Evolutionary conservation across 163 green algal species (phyloP), one percentile per base, ranked within the genome.

Genomic region (Prototheca cutis): DNA sequence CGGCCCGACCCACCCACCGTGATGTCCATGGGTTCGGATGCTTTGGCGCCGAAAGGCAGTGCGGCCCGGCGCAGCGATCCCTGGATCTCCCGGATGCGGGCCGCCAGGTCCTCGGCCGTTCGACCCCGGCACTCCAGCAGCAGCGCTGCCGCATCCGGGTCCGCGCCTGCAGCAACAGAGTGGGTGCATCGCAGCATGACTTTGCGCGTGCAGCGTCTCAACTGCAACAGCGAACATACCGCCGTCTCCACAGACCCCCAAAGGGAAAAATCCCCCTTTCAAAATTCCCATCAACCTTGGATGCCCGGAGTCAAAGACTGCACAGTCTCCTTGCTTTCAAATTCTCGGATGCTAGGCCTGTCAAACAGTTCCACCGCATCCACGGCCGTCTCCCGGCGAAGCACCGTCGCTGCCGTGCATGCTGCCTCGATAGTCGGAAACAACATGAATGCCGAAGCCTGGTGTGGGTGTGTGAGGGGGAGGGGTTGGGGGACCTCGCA

Each of bases 361-460:
- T 98, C 91, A 75, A 98, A 98, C 48, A 98, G 79, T 84, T 98
- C 91, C 52, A 96, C 89, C 13, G 89, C 89, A 63, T 97, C 89
- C 21, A 96, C 88, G 0, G 73, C 72, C 1, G 90, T 96, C 70
- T 93, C 70, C 25, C 84, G 71, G 21, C 90, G 73, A 59, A 97
- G 84, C 48, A 95, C 78, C 53, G 62, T 53, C 23, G 75, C 74
- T 25, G 63, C 77, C 47, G 45, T 40, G 63, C 77, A 84, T 34
- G 77, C 77, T 7, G 65, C 27, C 30, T 58, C 24, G 19, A 61
- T 33, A 4, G 39, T 40, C 13, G 87, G 87, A 74, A 98, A 98
- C 57, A 98, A 77, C 42, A 96, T 82, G 76, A 96, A 98, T 5
- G 84, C 80, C 2, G 79, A 91, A 1, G 90, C 87, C 77, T 89